A percentile compares a stretch with the other conserved stretches of the same genome.
phyloP scores from a whole-genome alignment of 2,329 filamentous ascomycete genomes.

The Paracamarosporium sp. region DNA sequence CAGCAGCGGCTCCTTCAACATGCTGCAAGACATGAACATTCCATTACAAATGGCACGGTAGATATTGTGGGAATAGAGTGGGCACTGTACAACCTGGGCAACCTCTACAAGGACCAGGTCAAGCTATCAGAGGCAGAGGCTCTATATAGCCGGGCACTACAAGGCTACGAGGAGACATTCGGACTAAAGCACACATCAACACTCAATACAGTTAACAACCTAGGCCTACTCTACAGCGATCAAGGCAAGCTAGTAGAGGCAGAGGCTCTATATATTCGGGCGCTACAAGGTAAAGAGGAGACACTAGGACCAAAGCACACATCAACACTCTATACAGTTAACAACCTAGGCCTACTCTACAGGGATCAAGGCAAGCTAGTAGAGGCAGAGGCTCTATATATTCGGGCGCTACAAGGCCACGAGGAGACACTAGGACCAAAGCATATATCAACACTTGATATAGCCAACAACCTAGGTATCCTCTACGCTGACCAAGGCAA shows the following conservation, averaged over 20 bases:
- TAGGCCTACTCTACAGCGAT: no score
- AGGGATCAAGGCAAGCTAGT: no score
- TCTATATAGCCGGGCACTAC: slow-evolving; percentile 22
- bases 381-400: no score
- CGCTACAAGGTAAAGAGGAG: slow-evolving; percentile 3
- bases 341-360: no score
- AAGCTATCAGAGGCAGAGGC: slow-evolving; percentile 10
- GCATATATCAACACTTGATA: no score
- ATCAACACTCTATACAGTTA: background rate
- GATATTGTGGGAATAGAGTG: slow-evolving; percentile 18
- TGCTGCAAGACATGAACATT: slow-evolving; percentile 9
- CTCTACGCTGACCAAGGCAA: slow-evolving; percentile 16
- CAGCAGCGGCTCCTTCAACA: slow-evolving; percentile 26
- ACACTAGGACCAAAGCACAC: slow-evolving; percentile 1
- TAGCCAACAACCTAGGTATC: slow-evolving; percentile 17
- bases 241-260: no score
- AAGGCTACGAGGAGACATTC: slow-evolving; percentile 17
- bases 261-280: no score
- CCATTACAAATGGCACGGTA: slow-evolving; percentile 15
- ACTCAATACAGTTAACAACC: slow-evolving; percentile 14
- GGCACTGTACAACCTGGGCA: slow-evolving; percentile 21
- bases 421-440: no score
- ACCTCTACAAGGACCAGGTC: slow-evolving; percentile 13
- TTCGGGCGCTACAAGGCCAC: no score
- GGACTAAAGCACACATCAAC: slow-evolving; percentile 13